phyloP scores from a whole-genome alignment of 805 yeast genomes.

The Pichia nanzhaoensis region DNA sequence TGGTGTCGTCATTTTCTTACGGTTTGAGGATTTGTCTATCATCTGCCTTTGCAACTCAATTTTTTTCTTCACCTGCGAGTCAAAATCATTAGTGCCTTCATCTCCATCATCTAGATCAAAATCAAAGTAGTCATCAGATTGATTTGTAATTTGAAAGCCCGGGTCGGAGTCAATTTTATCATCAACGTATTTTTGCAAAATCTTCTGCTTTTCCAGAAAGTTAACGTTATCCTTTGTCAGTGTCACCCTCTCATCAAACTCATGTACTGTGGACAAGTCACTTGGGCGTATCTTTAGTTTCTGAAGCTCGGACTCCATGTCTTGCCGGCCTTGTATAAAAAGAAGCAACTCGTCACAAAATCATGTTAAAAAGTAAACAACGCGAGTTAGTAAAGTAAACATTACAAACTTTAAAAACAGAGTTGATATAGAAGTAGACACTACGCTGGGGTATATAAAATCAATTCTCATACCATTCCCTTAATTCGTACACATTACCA shows the following conservation, averaged over 20 bases:
- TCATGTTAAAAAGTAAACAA: conserved; percentile 1
- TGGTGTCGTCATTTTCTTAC: not conserved
- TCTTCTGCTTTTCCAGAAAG: conserved; percentile 2
- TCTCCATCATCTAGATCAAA: not conserved
- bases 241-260: conserved; percentile 18
- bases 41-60: not conserved
- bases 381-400: not conserved
- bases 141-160: not conserved
- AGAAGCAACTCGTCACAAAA: not conserved
- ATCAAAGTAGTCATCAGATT: conserved; percentile 2
- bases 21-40: not conserved
- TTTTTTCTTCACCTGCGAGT: conserved; percentile 1
- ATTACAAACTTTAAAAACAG: too few relatives aligned
- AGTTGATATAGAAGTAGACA: too few relatives aligned
- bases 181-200: not conserved
- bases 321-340: not conserved
- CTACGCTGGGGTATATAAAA: not conserved
- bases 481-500: conserved; percentile 14
- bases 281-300: not conserved
- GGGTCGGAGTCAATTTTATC: not conserved
- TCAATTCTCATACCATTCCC: conserved; percentile 9
- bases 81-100: conserved; percentile 1
- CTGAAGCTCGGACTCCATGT: conserved; percentile 2
- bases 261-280: conserved; percentile 23
- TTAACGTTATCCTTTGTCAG: conserved; percentile 22